Evolutionary conservation across 1,139 yeast species (phyloP), one percentile per base, ranked within the genome.

Genomic region (Blastobotrys ciferrii): DNA sequence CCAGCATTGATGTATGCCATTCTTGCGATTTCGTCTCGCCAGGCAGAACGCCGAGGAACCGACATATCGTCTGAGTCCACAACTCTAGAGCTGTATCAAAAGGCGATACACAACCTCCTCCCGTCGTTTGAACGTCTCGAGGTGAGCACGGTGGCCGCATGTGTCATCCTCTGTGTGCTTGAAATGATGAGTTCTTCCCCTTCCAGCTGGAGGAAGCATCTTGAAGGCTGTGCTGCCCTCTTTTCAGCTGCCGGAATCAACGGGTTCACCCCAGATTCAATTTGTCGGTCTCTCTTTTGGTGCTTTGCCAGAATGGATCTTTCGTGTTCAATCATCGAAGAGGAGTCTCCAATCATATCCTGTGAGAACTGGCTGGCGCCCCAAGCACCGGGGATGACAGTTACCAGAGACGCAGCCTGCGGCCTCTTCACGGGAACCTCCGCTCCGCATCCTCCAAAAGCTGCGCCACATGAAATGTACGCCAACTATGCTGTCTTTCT

Each of bases 401-500:
- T 18, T 11, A 23, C 33, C 4, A 39, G 9, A 4, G 18, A 20
- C 6, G 15, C 18, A 39, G 42, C 73, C 0, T 53, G 51, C 9
- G 64, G 63, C 19, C 47, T 46, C n/a, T 49, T 60, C 3, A 46
- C 63, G 18, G 54, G 58, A 43, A 62, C 59, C 13, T 68, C 67
- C 43, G 56, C 53, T 20, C 51, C 52, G 18, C 42, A 65, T 17
- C 68, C 68, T 47, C 39, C 30, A 18, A 53, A 53, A 17, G 58
- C 56, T 6, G 50, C 55, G 4, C 57, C 59, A 32, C 60, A 62
- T 47, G 75, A 70, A 47, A 69, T 69, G 73, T 72, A 70, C 53
- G 72, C 74, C 3, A 72, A 72, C 53, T 72, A 71, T 49, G 66
- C 69, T 56, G 72, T 72, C 1, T 70, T 61, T 47, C 52, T 72